Evolutionary conservation across 169 alveolate genomes (phyloP), one percentile per base, ranked within the genome.

Genomic region (Eimeria mitis): DNA sequence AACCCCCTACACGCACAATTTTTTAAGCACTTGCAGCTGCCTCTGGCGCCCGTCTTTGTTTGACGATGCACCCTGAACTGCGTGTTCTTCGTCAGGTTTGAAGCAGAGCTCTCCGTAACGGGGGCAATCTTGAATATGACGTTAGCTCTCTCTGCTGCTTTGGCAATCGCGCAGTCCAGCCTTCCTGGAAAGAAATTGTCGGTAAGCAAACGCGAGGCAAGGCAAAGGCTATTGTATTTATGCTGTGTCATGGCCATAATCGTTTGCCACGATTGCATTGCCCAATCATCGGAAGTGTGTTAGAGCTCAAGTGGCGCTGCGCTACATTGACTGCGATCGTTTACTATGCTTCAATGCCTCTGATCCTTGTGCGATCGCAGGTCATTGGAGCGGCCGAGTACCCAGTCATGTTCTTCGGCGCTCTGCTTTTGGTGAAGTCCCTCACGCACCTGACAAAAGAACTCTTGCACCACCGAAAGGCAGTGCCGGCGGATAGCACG

Each of bases 71-170:
- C 40, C 40, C 34, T 75, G 7, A 34, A 23, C 16, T 83, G 90
- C 19, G 34, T 28, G 52, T 56, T 42, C n/a, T 23, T 28, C 23
- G 34, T 56, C 81, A 87, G 92, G 63, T 54, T 52, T 14, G 92
- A 87, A 83, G 92, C 92, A 23, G 92, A 87, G 49, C 63, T 87
- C 34, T 87, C 81, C 19, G 81, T 87, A 40, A 65, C 79, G 4
- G 92, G 92, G 42, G 92, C 92, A 40, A 87, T 87, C 16, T 34
- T 87, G n/a, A 87, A 87, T 61, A 59, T 87, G 92, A 40, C 73
- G 52, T 23, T 87, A 37, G 92, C 92, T 23, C 92, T 87, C 92
- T 87, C 92, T 34, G 92, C 92, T 28, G 92, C 83, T 9, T 49
- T 87, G 68, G 81, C 92, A 44, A 13, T 63, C 47, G 54, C 83